phyloP scores from a whole-genome alignment of 2,329 filamentous ascomycete species.

The Phaeosphaeria sp. region DNA sequence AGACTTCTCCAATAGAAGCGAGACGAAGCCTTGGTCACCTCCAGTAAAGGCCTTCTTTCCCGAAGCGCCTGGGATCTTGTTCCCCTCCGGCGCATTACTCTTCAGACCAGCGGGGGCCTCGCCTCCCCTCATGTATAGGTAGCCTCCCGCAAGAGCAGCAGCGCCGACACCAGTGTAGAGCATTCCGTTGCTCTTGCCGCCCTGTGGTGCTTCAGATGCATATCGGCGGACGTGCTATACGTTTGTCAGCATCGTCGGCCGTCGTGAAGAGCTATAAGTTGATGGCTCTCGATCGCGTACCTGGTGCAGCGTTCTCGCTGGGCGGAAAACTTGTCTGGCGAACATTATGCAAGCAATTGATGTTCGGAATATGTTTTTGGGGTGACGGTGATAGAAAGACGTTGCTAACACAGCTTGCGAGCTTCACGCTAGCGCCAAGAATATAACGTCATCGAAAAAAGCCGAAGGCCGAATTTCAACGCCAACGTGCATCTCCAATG shows the following conservation, averaged over 20 bases:
- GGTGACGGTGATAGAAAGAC: constrained; percentile 12
- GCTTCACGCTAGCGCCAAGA: constrained; percentile 28
- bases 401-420: constrained; percentile 17
- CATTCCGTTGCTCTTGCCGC: constrained; percentile 49
- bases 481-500: constrained; percentile 17
- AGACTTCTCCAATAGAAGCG: constrained; percentile 78
- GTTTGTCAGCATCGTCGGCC: constrained; percentile 26
- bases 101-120: constrained; percentile 28
- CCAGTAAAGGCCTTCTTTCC: constrained; percentile 72
- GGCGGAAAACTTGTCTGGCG: constrained; percentile 52
- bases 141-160: constrained; percentile 63
- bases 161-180: constrained; percentile 68
- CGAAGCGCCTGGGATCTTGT: constrained; percentile 49
- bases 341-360: constrained; percentile 51
- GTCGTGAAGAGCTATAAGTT: constrained; percentile 16
- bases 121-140: constrained; percentile 55
- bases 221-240: constrained; percentile 72
- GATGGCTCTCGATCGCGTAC: constrained; percentile 34
- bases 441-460: constrained; percentile 32
- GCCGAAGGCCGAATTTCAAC: constrained; percentile 3
- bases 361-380: constrained; percentile 9
- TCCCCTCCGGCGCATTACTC: constrained; percentile 39
- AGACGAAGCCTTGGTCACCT: constrained; percentile 88
- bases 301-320: constrained; percentile 50
- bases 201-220: constrained; percentile 68